Conservation (phyloP, 2,329 filamentous ascomycete species). For the Daldinia eschscholtzii region DNA sequence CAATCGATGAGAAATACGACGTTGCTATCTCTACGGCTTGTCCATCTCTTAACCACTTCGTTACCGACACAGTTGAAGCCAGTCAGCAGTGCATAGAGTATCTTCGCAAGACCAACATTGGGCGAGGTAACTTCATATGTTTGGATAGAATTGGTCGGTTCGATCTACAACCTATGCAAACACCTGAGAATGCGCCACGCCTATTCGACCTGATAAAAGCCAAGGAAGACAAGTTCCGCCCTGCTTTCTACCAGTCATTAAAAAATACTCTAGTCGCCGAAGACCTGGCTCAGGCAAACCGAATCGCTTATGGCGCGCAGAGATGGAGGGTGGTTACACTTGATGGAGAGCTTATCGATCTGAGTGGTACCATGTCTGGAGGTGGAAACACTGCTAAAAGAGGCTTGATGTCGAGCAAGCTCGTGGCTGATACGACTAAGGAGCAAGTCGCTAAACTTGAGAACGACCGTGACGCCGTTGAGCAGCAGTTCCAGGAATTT, state of each 20-base stretch:
- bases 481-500: constrained; percentile 85
- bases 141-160: constrained; percentile 86
- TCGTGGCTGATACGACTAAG: constrained; percentile 86
- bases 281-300: constrained; percentile 94
- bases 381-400: constrained; percentile 91
- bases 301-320: constrained; percentile 93
- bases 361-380: constrained; percentile 98
- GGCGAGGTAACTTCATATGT: constrained; percentile 96
- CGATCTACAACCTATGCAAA: constrained; percentile 83
- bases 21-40: constrained; percentile 99
- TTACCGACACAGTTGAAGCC: constrained; percentile 94
- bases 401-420: constrained; percentile 96
- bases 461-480: constrained; percentile 84
- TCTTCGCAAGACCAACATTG: constrained; percentile 95
- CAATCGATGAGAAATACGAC: constrained; percentile 94
- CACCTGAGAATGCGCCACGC: constrained; percentile 90
- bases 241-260: constrained; percentile 95
- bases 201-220: constrained; percentile 93
- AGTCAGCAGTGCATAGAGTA: constrained; percentile 99
- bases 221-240: constrained; percentile 86
- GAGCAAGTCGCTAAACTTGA: constrained; percentile 92
- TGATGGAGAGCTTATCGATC: constrained; percentile 95
- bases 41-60: constrained; percentile 91
- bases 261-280: constrained; percentile 95
- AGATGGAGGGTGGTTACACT: constrained; percentile 97